Evolutionary conservation across 2,329 filamentous ascomycete genomes (phyloP).

Genomic region (Exserohilum rostratum): DNA sequence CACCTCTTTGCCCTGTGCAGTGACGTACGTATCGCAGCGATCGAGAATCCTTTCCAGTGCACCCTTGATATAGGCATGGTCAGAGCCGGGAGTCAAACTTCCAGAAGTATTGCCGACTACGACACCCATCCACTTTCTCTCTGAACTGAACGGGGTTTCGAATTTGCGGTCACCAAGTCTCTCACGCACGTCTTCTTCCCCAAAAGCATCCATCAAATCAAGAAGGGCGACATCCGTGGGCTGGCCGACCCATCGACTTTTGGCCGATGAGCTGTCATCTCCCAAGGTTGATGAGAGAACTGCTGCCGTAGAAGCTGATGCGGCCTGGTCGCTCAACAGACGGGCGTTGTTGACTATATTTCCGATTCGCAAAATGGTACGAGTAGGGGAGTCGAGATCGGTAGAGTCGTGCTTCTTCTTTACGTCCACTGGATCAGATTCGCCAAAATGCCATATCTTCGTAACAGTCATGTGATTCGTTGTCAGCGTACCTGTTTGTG

Average conservation of each 20-base stretch:
- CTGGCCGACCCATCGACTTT: constrained; percentile 94
- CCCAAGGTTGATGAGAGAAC: constrained; percentile 84
- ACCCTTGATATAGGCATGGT: constrained; percentile 94
- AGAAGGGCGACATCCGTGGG: constrained; percentile 98
- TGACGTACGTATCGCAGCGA: constrained; percentile 89
- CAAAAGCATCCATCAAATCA: constrained; percentile 87
- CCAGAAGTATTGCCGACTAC: constrained; percentile 65
- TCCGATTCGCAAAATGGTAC: constrained; percentile 84
- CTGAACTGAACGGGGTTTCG: constrained; percentile 95
- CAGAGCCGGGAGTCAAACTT: constrained; percentile 64
- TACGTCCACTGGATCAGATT: constrained; percentile 62
- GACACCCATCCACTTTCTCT: constrained; percentile 99
- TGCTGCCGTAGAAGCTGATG: constrained; percentile 73
- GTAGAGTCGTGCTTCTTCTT: constrained; percentile 59
- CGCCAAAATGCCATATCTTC: constrained; percentile 94
- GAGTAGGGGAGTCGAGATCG: constrained; percentile 73
- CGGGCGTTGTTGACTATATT: constrained; percentile 97
- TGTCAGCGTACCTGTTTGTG: constrained; percentile 75
- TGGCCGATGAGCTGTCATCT: constrained; percentile 65
- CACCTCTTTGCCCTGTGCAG: constrained; percentile 83
- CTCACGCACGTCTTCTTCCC: constrained; percentile 88
- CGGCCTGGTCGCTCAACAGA: constrained; percentile 73
- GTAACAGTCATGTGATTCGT: constrained; percentile 98
- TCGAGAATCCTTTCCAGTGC: constrained; percentile 85
- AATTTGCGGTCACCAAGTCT: constrained; percentile 80